Evolutionary conservation across 1,139 yeast species (phyloP).

Genomic region (Suhomyces atakaporum): DNA sequence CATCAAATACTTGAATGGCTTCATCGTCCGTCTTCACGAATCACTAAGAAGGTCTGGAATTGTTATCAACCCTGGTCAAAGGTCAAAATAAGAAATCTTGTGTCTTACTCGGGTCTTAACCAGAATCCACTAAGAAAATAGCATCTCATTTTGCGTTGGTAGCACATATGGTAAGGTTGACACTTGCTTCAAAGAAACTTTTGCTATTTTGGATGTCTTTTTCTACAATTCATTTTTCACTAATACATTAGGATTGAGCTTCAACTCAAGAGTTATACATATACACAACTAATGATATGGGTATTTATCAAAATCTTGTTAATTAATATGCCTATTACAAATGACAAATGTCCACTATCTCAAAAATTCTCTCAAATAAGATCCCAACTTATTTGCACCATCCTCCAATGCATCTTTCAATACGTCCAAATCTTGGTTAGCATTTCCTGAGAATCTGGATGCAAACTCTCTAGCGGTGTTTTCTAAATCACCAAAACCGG

Average conservation of each 20-base stretch:
- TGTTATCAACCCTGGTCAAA: too few relatives aligned
- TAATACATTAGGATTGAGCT: background rate
- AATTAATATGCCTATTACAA: background rate
- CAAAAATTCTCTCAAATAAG: conserved; percentile 80
- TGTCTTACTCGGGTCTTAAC: too few relatives aligned
- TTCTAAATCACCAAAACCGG: conserved; percentile 47
- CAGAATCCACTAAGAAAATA: too few relatives aligned
- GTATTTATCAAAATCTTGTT: background rate
- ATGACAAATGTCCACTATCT: conserved; percentile 30
- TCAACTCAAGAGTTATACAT: background rate
- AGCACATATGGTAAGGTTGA: too few relatives aligned
- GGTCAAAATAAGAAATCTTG: too few relatives aligned
- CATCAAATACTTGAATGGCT: too few relatives aligned
- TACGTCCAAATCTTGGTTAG: conserved; percentile 85
- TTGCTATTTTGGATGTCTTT: background rate
- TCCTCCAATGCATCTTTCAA: conserved; percentile 92
- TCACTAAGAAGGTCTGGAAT: too few relatives aligned
- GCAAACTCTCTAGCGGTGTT: conserved; percentile 69
- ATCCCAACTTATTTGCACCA: conserved; percentile 88
- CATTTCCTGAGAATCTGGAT: conserved; percentile 65
- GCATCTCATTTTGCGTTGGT: too few relatives aligned
- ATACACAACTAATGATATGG: background rate
- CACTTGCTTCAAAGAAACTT: background rate
- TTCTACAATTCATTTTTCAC: background rate
- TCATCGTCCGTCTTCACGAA: too few relatives aligned